Conservation (phyloP, 2,329 filamentous ascomycete species). For the Arthrobotrys musiformis region DNA sequence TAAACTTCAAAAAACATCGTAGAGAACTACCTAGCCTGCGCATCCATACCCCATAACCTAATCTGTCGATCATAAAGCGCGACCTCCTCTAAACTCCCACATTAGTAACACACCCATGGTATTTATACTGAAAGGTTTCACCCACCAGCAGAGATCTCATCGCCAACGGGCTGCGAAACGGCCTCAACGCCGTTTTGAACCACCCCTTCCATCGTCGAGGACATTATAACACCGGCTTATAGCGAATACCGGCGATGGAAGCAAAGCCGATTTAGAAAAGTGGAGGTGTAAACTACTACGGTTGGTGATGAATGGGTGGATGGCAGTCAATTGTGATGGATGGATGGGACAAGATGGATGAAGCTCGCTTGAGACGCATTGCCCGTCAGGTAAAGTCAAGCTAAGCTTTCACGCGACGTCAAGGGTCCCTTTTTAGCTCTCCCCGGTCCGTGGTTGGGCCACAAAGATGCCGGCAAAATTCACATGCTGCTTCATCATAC, state of each 20-base stretch:
- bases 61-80: conserved; percentile 98
- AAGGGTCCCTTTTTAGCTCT: not conserved
- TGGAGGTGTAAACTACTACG: too few relatives aligned
- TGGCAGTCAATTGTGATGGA: not conserved
- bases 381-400: too few relatives aligned
- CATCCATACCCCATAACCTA: conserved; percentile 93
- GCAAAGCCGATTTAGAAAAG: too few relatives aligned
- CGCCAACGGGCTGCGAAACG: conserved; percentile 65
- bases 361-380: not conserved
- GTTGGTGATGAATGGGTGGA: not conserved
- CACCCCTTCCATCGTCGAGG: conserved; percentile 39
- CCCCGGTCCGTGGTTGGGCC: too few relatives aligned
- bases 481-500: too few relatives aligned
- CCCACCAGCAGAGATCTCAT: conserved; percentile 50
- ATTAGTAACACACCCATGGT: not conserved
- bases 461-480: too few relatives aligned
- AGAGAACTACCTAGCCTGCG: conserved; percentile 77
- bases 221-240: not conserved
- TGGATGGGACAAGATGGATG: not conserved
- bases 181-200: conserved; percentile 60
- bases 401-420: conserved; percentile 11
- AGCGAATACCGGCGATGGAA: too few relatives aligned
- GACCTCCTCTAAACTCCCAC: conserved; percentile 77
- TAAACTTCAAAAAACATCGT: too few relatives aligned
- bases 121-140: conserved; percentile 46